Evolutionary conservation across 2,329 filamentous ascomycete species (phyloP).

Genomic region (Rhynchosporium secalis): DNA sequence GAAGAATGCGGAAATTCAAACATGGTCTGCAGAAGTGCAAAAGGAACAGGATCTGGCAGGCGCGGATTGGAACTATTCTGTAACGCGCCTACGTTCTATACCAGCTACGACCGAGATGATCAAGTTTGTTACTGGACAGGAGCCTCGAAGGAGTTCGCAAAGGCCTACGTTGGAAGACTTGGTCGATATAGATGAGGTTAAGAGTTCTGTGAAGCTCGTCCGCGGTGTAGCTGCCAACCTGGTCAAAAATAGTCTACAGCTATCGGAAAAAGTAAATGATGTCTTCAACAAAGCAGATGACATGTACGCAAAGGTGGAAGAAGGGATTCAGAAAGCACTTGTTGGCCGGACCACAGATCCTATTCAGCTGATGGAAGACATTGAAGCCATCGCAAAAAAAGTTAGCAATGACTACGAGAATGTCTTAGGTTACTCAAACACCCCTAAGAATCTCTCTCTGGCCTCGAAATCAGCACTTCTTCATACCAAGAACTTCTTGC

Average conservation of each 20-base stretch:
- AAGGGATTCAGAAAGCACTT: slow-evolving; percentile 54
- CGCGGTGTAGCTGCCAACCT: slow-evolving; percentile 59
- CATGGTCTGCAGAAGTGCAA: slow-evolving; percentile 68
- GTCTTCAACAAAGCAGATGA: slow-evolving; percentile 63
- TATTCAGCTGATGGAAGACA: slow-evolving; percentile 73
- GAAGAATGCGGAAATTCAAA: slow-evolving; percentile 68
- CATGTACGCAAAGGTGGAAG: slow-evolving; percentile 64
- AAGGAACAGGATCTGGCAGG: slow-evolving; percentile 66
- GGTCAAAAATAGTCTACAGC: slow-evolving; percentile 56
- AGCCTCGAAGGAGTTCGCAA: slow-evolving; percentile 45
- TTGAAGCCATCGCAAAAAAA: slow-evolving; percentile 82
- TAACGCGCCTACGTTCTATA: slow-evolving; percentile 63
- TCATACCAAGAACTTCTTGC: slow-evolving; percentile 62
- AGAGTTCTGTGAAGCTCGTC: slow-evolving; percentile 68
- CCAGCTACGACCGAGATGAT: slow-evolving; percentile 67
- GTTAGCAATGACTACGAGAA: slow-evolving; percentile 84
- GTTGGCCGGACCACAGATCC: slow-evolving; percentile 63
- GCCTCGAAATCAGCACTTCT: slow-evolving; percentile 64
- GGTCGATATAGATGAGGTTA: slow-evolving; percentile 71
- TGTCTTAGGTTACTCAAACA: slow-evolving; percentile 66
- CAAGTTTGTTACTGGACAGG: slow-evolving; percentile 59
- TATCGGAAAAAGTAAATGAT: slow-evolving; percentile 59
- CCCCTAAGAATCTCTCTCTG: slow-evolving; percentile 63
- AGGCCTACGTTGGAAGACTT: slow-evolving; percentile 70
- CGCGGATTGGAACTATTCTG: slow-evolving; percentile 66